Base-by-base conservation (phyloP, 768 basidiomycete species). In the Cystofilobasidium bisporidii region DNA sequence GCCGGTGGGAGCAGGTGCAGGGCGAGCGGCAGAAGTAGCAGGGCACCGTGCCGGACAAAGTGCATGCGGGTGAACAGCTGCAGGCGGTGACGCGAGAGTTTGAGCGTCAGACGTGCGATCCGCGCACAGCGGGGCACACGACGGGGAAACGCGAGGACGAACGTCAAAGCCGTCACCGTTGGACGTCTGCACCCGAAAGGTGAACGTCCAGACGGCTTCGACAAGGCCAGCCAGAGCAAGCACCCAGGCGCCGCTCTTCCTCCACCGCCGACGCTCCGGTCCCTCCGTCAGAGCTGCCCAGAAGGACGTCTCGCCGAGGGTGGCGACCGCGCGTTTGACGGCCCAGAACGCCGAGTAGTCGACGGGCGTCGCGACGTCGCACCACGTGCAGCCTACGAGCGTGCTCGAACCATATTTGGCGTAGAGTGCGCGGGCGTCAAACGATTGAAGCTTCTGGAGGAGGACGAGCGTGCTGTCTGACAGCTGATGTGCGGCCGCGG, bases 391-490 rank as follows among this genome's bases (percentile, higher is more conserved):
- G 14, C 18, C 30, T 5, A 24, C n/a, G 59, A 60, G 59, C 14
- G 59, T 38, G 8, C 17, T 1, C 18, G 30, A 5, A 15, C 59
- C 59, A 14, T 20, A 40, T 36, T 36, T 33, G 30, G 17, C 59
- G 59, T 60, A 60, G 1, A 60, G 18, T 6, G 30, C 59, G 6
- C 59, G 59, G 22, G 59, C 59, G 18, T 60, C 59, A 40, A 38
- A 60, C 36, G 59, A 60, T 20, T 60, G 59, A 11, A 38, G 59
- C 59, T 18, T 30, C n/a, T 60, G 33, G 33, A 43, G 41, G 14
- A 43, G 59, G 18, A 60, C 14, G 9, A 26, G 18, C 17, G 59
- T 36, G 5, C 10, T n/a, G 14, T 4, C 33, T 17, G 59, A 17
- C 11, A 60, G 59, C 24, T 43, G 14, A 2, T 4, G 3, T 8